phyloP scores from a whole-genome alignment of 2,329 filamentous ascomycete species.

The Rhynchosporium agropyri region DNA sequence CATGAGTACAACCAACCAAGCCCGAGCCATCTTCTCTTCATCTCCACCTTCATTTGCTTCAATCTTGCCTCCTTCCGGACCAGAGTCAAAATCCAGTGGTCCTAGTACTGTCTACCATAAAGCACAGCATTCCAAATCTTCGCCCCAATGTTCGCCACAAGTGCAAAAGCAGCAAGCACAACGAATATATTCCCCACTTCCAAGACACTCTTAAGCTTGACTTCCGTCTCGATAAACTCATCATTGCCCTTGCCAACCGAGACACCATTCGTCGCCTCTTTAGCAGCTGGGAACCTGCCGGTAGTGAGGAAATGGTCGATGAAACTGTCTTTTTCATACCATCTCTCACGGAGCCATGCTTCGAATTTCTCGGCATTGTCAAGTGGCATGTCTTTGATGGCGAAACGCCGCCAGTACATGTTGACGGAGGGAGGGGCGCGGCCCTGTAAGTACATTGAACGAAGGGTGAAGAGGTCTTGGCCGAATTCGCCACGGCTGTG shows the following conservation, averaged over 20 bases:
- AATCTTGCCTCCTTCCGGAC: neutral
- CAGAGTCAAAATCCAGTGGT: neutral
- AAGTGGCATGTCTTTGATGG: conserved; percentile 77
- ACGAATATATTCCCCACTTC: conserved; percentile 42
- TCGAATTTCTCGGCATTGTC: conserved; percentile 76
- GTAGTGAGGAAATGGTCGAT: conserved; percentile 81
- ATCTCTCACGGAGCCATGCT: conserved; percentile 79
- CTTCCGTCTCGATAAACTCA: conserved; percentile 41
- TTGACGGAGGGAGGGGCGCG: conserved; percentile 93
- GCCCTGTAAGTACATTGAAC: conserved; percentile 85
- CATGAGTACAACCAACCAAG: neutral
- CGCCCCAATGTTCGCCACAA: conserved; percentile 36
- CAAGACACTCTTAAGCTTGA: conserved; percentile 40
- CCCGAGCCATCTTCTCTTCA: no score
- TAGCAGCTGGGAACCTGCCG: conserved; percentile 69
- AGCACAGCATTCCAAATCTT: conserved; percentile 32
- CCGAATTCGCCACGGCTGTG: conserved; percentile 71
- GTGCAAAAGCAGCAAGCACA: conserved; percentile 36
- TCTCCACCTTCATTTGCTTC: neutral
- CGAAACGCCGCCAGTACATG: conserved; percentile 92
- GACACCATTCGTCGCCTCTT: conserved; percentile 26
- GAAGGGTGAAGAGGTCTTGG: conserved; percentile 87
- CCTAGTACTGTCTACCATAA: conserved; percentile 25
- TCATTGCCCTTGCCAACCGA: conserved; percentile 25
- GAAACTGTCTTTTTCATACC: conserved; percentile 89